Percentiles rank a stretch among this genome's conserved stretches.
phyloP scores from a whole-genome alignment of 1,284 basidiomycete species.

The Ustilago trichophora region DNA sequence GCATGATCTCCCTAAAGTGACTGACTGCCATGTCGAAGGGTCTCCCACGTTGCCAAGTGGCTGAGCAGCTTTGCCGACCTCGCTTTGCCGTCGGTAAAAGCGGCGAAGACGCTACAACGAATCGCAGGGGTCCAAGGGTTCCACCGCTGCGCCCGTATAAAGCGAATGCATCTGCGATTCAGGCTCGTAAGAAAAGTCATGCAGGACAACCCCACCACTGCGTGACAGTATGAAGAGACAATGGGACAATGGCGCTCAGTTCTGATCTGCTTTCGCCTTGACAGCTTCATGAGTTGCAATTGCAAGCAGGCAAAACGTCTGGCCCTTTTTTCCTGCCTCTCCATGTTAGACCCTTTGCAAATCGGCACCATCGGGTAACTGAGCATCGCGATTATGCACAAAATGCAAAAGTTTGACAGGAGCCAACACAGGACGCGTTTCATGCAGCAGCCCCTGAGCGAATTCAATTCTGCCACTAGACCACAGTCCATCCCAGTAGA shows the following conservation, averaged over 20 bases:
- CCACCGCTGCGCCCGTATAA: neutral
- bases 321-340: neutral
- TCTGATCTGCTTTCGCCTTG: too few species aligned
- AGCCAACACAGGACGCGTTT: neutral
- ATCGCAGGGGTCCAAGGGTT: conserved; percentile 23
- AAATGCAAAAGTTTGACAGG: conserved; percentile 24
- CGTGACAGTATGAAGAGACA: too few species aligned
- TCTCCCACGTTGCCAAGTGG: too few species aligned
- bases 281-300: too few species aligned
- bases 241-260: too few species aligned
- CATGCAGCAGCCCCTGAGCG: conserved; percentile 15
- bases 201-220: too few species aligned
- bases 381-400: conserved; percentile 24
- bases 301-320: too few species aligned
- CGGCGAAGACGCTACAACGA: conserved; percentile 11
- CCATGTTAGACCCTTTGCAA: neutral
- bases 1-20: too few species aligned
- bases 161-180: neutral
- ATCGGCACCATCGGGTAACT: neutral
- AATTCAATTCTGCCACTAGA: neutral
- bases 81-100: conserved; percentile 11
- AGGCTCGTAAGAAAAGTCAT: too few species aligned
- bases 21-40: too few species aligned
- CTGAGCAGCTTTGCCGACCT: neutral
- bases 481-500: neutral